Evolutionary conservation across 1,139 yeast species (phyloP), one percentile per base, ranked within the genome.

Genomic region (Wickerhamomyces sp.): DNA sequence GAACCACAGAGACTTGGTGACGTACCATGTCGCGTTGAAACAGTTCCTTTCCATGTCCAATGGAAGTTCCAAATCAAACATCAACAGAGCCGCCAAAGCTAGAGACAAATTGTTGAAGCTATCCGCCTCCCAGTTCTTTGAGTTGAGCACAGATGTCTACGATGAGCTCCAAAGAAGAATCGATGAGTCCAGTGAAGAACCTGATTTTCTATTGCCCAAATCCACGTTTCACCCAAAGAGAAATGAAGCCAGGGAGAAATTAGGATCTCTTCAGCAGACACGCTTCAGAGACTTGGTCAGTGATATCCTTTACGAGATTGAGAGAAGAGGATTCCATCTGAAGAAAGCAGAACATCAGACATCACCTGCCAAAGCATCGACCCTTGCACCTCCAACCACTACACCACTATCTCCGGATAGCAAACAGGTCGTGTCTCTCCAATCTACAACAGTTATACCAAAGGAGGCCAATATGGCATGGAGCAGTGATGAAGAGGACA

Each of bases 201-300:
- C 84, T 5, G 81, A 75, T 41, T 77, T 73, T 52, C 64, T 86
- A 40, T 68, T 78, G 33, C 89, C 94, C 5, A 74, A 73, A 54
- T 68, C 75, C n/a, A 64, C 71, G 4, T 87, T 87, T 61, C 98
- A 93, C 57, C 93, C 95, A 23, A 89, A 88, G 55, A 72, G 98
- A 53, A 93, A 93, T 58, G 95, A 88, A 59, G 98, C 98, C 4
- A 74, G 99, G 49, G 89, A 86, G 55, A 91, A 89, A 60, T 70
- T 93, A 46, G 84, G 96, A 3, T 77, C 87, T 29, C 71, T 93
- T 42, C 93, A 96, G 1, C 79, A 81, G 38, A 62, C 80, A 10
- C 64, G 97, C 41, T 91, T 91, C 61, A 81, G 81, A 52, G 98
- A 91, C 57, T 72, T 93, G 54, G 95, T 88, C 11, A 80, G 85